Evolutionary conservation across 345 rosid genomes (phyloP), one percentile per base, ranked within the genome.

Genomic region (Capsella bursapastoris): DNA sequence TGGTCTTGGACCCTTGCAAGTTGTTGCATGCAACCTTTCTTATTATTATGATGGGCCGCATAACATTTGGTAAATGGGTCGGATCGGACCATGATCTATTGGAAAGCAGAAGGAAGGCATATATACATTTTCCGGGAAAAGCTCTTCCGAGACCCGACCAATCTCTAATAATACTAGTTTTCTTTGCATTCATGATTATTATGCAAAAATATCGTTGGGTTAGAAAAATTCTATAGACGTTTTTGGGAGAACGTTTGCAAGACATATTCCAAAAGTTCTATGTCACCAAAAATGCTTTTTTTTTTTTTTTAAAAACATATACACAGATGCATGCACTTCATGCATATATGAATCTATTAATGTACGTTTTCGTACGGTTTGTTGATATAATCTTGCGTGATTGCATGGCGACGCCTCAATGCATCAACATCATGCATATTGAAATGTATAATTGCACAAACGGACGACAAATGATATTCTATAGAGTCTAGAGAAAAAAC

Each of bases 281-380:
- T 16, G 43, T 35, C 44, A 35, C 7, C 10, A 58, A 29, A 22
- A 1, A 51, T 25, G 32, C 57, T 11, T 51, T 51, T 51, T 0
- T 10, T 9, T 51, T 28, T 25, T 15, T 15, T 18, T 22, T 51
- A 44, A 0, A 0, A 18, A 18, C 22, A 4, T 16, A 1, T 9
- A 35, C 63, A 58, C 63, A 35, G 62, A 4, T 37, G 22, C 43
- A 34, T 32, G 61, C 62, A 34, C 28, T 57, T 57, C 27, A 32
- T 15, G 13, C 43, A 34, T 57, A 16, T 57, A 18, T 34, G 44
- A 18, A 18, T 18, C 22, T 18, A 18, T 18, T 18, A 18, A 18
- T 18, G 22, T 18, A 18, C 22, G 1, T 18, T 22, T 22, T 22
- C 25, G 25, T 22, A 22, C 25, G 25, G 25, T 22, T 22, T 22